Conservation (phyloP, 176 grass and related monocot species). For the Themeda triandra region DNA sequence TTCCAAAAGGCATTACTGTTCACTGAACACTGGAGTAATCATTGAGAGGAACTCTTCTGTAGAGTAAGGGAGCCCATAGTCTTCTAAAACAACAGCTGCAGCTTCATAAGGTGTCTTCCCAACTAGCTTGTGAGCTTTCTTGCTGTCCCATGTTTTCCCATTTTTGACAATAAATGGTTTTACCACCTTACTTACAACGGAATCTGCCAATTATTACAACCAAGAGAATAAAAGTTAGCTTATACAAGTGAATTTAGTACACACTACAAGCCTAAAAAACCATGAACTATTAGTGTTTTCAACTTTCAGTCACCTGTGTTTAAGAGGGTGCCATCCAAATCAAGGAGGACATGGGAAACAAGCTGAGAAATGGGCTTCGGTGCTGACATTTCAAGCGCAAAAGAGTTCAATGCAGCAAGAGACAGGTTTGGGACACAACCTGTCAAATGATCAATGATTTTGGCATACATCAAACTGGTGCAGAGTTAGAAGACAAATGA, state of each 20-base stretch:
- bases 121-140: slow-evolving; percentile 64
- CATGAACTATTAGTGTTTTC: not conserved
- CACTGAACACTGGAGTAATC: slow-evolving; percentile 68
- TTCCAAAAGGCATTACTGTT: slow-evolving; percentile 55
- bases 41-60: slow-evolving; percentile 75
- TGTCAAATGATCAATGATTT: slow-evolving; percentile 35
- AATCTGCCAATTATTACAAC: slow-evolving; percentile 59
- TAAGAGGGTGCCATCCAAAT: slow-evolving; percentile 92
- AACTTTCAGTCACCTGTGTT: slow-evolving; percentile 72
- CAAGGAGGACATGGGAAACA: slow-evolving; percentile 87
- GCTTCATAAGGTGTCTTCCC: slow-evolving; percentile 84
- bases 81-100: slow-evolving; percentile 65
- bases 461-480: not conserved
- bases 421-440: slow-evolving; percentile 37
- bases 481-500: not conserved
- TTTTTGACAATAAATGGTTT: slow-evolving; percentile 69
- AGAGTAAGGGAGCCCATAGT: slow-evolving; percentile 79
- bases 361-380: slow-evolving; percentile 40
- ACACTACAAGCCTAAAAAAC: not conserved
- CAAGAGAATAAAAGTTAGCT: slow-evolving; percentile 13
- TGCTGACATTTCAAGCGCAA: slow-evolving; percentile 59
- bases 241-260: not conserved
- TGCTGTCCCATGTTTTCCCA: slow-evolving; percentile 81
- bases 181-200: slow-evolving; percentile 61
- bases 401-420: slow-evolving; percentile 29